Base-by-base conservation (phyloP, 192 early-diverging fungal genomes). In the Gaertneriomyces semiglobifer region DNA sequence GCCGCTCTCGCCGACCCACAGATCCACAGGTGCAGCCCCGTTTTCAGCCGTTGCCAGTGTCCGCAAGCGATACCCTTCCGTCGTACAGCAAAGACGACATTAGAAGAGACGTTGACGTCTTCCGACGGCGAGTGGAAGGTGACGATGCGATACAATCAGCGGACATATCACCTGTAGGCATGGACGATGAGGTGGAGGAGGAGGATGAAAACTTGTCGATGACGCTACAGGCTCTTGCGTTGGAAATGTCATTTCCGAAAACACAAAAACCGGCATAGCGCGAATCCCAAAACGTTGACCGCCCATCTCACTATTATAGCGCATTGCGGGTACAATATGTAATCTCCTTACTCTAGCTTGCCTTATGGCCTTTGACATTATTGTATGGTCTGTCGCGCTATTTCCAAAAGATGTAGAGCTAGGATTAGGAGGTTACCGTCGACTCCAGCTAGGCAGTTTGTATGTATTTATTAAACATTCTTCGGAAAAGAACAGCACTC, bases 211-310 rank as follows among this genome's bases (percentile, higher is more conserved):
- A 20, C 12, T 58, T 74, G 66, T 68, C 66, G 1, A 62, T 66
- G 56, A 69, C 66, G 18, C 40, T 74, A 20, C 59, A 64, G 44
- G 72, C 72, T 8, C 44, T 74, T 60, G 72, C 65, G 19, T 48
- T 71, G 53, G 71, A 71, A 53, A 69, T 77, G 62, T 56, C 51
- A 2, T 33, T 33, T 33, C 25, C 25, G 25, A 33, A 33, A 33
- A 33, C 25, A 33, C 25, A 33, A 2, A 33, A 33, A 33, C 25
- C 25, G 25, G 25, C 25, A 33, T 33, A 33, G 25, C 2, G 25
- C 25, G 25, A 2, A 33, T 33, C 25, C 25, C 2, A 33, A 33
- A 2, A 0, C 25, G 25, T 33, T 33, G 25, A 0, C 25, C 25
- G 2, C 25, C 25, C 25, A 33, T 33, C 25, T 0, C 25, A 33